Evolutionary conservation across 2,329 filamentous ascomycete species (phyloP).

Genomic region (Didymella pinodella): DNA sequence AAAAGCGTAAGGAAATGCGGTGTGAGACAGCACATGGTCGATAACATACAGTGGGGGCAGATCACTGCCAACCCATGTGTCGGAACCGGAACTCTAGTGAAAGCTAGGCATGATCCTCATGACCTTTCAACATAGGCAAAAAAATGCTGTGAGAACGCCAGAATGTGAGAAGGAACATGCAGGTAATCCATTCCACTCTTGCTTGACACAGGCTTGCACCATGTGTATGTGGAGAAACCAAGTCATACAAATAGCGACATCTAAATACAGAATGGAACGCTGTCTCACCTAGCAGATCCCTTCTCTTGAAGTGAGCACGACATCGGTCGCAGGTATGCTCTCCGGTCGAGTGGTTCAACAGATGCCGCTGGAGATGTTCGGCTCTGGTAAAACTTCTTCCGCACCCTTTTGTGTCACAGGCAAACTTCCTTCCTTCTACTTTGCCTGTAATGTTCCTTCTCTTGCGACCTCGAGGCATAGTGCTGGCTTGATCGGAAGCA

Average conservation of each 20-base stretch:
- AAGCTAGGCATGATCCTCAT: neutral
- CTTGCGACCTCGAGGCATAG: constrained; percentile 68
- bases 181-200: neutral
- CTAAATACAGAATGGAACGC: neutral
- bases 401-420: constrained; percentile 81
- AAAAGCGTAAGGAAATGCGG: neutral
- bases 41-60: constrained; percentile 17
- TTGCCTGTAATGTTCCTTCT: constrained; percentile 61
- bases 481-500: constrained; percentile 23
- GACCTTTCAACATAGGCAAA: neutral
- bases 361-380: constrained; percentile 93
- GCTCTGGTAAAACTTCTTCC: constrained; percentile 94
- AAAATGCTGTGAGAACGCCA: neutral
- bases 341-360: constrained; percentile 78
- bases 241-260: neutral
- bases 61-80: neutral
- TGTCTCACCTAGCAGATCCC: constrained; percentile 63
- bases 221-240: neutral
- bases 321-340: constrained; percentile 67
- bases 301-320: constrained; percentile 67
- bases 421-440: constrained; percentile 61
- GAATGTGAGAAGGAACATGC: neutral
- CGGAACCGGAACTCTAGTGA: neutral
- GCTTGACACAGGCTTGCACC: neutral
- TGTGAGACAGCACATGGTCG: neutral